Conservation (phyloP, 208 protist species). For the Strigomonas culicis region DNA sequence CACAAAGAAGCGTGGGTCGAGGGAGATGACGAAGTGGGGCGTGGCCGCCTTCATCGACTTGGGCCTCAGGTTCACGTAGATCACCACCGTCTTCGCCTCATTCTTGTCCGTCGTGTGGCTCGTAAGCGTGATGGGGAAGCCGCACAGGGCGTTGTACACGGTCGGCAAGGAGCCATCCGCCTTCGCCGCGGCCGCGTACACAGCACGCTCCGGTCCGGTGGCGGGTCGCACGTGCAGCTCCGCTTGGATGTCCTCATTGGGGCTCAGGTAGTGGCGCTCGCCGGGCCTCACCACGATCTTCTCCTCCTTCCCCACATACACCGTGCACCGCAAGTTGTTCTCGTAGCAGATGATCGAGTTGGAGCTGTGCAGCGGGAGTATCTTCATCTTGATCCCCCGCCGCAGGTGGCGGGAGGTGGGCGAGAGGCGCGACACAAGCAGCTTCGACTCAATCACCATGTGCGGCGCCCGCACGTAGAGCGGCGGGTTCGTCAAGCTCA, state of each 20-base stretch:
- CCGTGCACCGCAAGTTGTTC: conserved; percentile 50
- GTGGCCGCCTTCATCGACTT: conserved; percentile 62
- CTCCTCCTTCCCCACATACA: conserved; percentile 26
- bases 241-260: conserved; percentile 33
- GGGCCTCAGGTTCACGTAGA: conserved; percentile 40
- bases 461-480: conserved; percentile 51
- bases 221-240: conserved; percentile 47
- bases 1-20: conserved; percentile 60
- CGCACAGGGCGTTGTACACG: conserved; percentile 12
- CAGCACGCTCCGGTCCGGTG: conserved; percentile 5
- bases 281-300: conserved; percentile 30
- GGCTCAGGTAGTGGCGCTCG: conserved; percentile 53
- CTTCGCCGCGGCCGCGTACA: conserved; percentile 17
- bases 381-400: conserved; percentile 50
- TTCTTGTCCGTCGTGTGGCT: conserved; percentile 14
- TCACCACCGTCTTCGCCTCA: conserved; percentile 12
- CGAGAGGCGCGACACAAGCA: conserved; percentile 31
- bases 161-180: conserved; percentile 16
- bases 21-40: conserved; percentile 55
- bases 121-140: conserved; percentile 24
- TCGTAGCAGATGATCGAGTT: conserved; percentile 70
- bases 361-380: conserved; percentile 61
- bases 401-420: conserved; percentile 31
- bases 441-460: conserved; percentile 51
- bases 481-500: conserved; percentile 50